Evolutionary conservation across 2,329 filamentous ascomycete genomes (phyloP).

Genomic region (Venturia aucupariae): DNA sequence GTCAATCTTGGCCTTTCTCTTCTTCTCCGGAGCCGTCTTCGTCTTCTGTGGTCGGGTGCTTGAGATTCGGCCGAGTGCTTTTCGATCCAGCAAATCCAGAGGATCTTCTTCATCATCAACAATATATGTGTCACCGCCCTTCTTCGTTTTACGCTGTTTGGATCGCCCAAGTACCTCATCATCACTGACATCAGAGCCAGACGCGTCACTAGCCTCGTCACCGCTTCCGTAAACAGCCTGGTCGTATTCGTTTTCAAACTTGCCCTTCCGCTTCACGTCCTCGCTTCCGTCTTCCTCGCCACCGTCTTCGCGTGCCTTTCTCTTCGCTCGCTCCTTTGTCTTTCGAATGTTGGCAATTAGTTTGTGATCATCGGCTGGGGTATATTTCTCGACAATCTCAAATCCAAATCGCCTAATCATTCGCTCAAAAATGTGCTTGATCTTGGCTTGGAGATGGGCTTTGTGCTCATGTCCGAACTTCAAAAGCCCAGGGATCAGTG

Average conservation of each 20-base stretch:
- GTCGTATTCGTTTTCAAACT: constrained; percentile 89
- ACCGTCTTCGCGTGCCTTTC: constrained; percentile 64
- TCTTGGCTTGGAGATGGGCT: constrained; percentile 90
- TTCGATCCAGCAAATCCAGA: constrained; percentile 82
- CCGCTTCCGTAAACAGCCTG: constrained; percentile 76
- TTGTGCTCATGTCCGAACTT: constrained; percentile 98
- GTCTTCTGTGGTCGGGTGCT: constrained; percentile 70
- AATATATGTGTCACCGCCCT: constrained; percentile 63
- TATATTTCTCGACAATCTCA: constrained; percentile 67
- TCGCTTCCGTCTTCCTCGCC: constrained; percentile 44
- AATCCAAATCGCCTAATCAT: constrained; percentile 88
- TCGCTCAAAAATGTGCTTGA: constrained; percentile 94
- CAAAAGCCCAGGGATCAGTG: constrained; percentile 81
- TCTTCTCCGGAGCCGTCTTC: constrained; percentile 41
- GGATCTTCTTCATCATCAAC: constrained; percentile 92
- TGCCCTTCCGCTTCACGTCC: constrained; percentile 36
- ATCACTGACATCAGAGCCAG: constrained; percentile 53
- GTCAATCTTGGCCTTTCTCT: constrained; percentile 57
- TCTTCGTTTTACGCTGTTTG: constrained; percentile 34
- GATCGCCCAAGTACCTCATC: constrained; percentile 43
- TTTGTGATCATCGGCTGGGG: constrained; percentile 80
- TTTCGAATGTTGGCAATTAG: constrained; percentile 92
- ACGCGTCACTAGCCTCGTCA: constrained; percentile 42
- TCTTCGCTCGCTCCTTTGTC: constrained; percentile 82
- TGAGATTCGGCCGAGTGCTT: constrained; percentile 85